A percentile compares a stretch with the other conserved stretches of the same genome.
Evolutionary conservation across 2,329 filamentous ascomycete genomes (phyloP).

Genomic region (Venturiaceae sp.): DNA sequence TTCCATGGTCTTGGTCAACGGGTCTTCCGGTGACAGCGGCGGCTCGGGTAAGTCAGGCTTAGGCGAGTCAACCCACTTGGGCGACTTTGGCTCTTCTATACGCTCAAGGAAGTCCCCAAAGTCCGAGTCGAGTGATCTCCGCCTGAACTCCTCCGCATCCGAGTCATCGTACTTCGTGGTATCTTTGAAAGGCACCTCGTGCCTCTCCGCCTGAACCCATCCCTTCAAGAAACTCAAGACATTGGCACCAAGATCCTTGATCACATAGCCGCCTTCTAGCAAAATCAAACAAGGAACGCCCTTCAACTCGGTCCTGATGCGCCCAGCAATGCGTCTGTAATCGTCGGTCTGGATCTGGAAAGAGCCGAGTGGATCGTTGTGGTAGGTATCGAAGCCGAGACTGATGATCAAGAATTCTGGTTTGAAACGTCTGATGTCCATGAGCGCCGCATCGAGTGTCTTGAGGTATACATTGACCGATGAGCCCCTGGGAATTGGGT

Average conservation of each 20-base stretch:
- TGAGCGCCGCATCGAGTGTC: constrained; percentile 10
- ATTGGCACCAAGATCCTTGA: constrained; percentile 6
- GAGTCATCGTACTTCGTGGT: too few relatives aligned
- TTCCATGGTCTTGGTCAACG: too few relatives aligned
- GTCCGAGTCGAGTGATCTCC: too few relatives aligned
- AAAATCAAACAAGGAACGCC: constrained; percentile 2
- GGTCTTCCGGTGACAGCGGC: too few relatives aligned
- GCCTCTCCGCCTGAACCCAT: neutral
- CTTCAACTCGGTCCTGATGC: neutral
- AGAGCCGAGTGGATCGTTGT: constrained; percentile 14
- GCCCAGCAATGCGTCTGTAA: constrained; percentile 3
- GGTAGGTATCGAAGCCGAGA: constrained; percentile 18
- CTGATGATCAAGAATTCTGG: constrained; percentile 16
- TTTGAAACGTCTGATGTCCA: constrained; percentile 9
- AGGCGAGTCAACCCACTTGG: too few relatives aligned
- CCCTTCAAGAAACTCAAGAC: constrained; percentile 4
- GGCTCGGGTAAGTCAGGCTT: too few relatives aligned
- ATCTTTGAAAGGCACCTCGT: too few relatives aligned
- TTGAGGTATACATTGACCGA: neutral
- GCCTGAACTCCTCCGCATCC: too few relatives aligned
- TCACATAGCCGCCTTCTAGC: constrained; percentile 9
- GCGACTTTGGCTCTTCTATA: too few relatives aligned
- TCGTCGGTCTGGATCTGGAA: constrained; percentile 7
- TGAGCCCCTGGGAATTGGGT: neutral
- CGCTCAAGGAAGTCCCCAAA: too few relatives aligned